A percentile compares a stretch with the other conserved stretches of the same genome.
Evolutionary conservation across 768 basidiomycete genomes (phyloP).

Genomic region (Xanthoconium stramineum): DNA sequence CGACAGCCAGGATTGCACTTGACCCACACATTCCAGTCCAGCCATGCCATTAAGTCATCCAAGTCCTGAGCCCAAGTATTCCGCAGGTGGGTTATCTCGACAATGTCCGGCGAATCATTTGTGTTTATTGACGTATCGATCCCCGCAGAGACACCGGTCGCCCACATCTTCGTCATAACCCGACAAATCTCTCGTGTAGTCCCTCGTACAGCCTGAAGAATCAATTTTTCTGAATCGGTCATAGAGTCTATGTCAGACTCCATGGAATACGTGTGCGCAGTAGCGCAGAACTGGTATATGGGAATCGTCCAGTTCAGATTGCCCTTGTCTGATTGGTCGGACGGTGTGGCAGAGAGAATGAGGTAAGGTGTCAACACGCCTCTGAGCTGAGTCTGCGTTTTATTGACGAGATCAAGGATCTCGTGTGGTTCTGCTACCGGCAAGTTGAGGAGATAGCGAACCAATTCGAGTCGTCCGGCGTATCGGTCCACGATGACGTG

Average conservation of each 20-base stretch:
- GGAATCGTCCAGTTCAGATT: slow-evolving; percentile 28
- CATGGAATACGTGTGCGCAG: slow-evolving; percentile 22
- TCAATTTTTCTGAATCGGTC: slow-evolving; percentile 28
- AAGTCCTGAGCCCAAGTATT: slow-evolving; percentile 35
- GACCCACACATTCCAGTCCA: slow-evolving; percentile 53
- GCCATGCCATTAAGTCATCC: slow-evolving; percentile 42
- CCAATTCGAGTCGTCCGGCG: slow-evolving; percentile 28
- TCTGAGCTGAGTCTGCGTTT: slow-evolving; percentile 23
- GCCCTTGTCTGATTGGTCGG: not conserved
- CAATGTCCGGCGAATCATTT: not conserved
- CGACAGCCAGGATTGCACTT: slow-evolving; percentile 46
- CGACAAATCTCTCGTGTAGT: slow-evolving; percentile 46
- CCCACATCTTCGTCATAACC: slow-evolving; percentile 46
- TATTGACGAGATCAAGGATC: slow-evolving; percentile 6
- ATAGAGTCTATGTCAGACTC: slow-evolving; percentile 8
- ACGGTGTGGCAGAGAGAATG: slow-evolving; percentile 10
- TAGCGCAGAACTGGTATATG: slow-evolving; percentile 29
- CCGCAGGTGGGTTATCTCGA: slow-evolving; percentile 10
- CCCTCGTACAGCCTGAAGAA: slow-evolving; percentile 28
- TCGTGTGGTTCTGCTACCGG: not conserved
- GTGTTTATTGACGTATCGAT: slow-evolving; percentile 12
- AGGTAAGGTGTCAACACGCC: slow-evolving; percentile 31
- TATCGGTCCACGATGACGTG: slow-evolving; percentile 31
- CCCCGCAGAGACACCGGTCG: slow-evolving; percentile 31
- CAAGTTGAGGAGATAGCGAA: slow-evolving; percentile 20